Evolutionary conservation across 192 early-diverging fungal genomes (phyloP), one percentile per base, ranked within the genome.

Genomic region (Mortierella alpina): DNA sequence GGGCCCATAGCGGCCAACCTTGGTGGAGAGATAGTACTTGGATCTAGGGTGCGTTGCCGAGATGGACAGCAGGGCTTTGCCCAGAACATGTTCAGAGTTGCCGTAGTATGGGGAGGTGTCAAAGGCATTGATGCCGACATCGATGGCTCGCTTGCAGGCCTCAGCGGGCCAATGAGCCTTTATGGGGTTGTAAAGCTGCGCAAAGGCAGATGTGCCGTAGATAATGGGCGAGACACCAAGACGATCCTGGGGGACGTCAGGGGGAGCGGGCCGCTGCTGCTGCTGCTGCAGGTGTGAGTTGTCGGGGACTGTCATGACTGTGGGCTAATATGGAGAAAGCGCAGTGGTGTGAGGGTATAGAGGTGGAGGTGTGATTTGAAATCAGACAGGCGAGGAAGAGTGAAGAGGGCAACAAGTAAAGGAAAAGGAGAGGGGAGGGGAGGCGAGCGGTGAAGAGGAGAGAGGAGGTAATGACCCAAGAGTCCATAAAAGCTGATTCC

Each of bases 51-150:
- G 90, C 40, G 89, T 86, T 4, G 56, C 53, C 9, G 61, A 55
- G 49, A 94, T 68, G 11, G 66, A 49, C 2, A 68, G 55, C 1
- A 94, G 74, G 1, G 89, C 91, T 5, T 88, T 77, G 14, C 93
- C 92, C 4, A 94, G 88, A 44, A 90, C 86, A 11, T 77, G 60
- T 75, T 94, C 92, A 62, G 90, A 91, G 60, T 89, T 76, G 44
- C 87, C 87, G 71, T 94, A 94, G 68, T 92, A 94, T 17, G 92
- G 92, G 5, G 90, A 91, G 3, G 93, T 93, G 44, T 94, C 93
- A 49, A 92, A 88, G 23, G 86, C 76, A 66, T 90, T 91, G 75
- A 94, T 89, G 5, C 90, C 92, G 17, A 76, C 73, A 46, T 84
- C 66, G 22, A 91, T 73, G 44, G 88, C 88, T 61, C 78, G 73